These are phyloP conservation scores for Kwoniella heveanensis DNA, from an alignment of 768 basidiomycete genomes.

Conservation along the genomic window DNA sequence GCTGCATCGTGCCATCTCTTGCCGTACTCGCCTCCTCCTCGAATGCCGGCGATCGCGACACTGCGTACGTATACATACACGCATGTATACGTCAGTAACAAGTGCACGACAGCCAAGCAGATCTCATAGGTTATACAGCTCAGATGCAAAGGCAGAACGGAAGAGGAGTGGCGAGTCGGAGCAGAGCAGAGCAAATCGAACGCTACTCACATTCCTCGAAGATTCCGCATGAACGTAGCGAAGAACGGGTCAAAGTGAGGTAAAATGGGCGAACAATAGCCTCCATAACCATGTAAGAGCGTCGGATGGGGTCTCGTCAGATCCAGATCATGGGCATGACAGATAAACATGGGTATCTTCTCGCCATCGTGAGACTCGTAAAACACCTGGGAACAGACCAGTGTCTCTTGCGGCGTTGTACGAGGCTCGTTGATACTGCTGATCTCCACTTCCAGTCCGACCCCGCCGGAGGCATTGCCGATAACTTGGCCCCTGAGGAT, in stretches of 20 bases:
- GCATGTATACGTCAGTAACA: too few relatives aligned
- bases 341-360: slow-evolving; percentile 26
- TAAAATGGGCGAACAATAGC: slow-evolving; percentile 11
- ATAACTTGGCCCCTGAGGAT: slow-evolving; percentile 9
- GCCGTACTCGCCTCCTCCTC: slow-evolving; percentile 29
- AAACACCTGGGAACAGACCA: slow-evolving; percentile 23
- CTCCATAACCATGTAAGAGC: slow-evolving; percentile 27
- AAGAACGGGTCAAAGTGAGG: slow-evolving; percentile 21
- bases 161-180: too few relatives aligned
- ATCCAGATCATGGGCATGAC: slow-evolving; percentile 21
- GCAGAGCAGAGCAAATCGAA: too few relatives aligned
- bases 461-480: background rate
- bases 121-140: too few relatives aligned
- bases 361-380: slow-evolving; percentile 19
- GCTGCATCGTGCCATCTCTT: slow-evolving; percentile 26
- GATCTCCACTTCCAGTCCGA: slow-evolving; percentile 14
- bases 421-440: slow-evolving; percentile 2
- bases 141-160: too few relatives aligned
- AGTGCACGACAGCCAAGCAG: too few relatives aligned
- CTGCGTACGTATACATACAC: too few relatives aligned
- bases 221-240: slow-evolving; percentile 22
- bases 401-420: slow-evolving; percentile 4
- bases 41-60: slow-evolving; percentile 22
- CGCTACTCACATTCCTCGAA: slow-evolving; percentile 26
- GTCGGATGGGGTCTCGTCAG: slow-evolving; percentile 16